Evolutionary conservation across 2,329 filamentous ascomycete genomes (phyloP).

Genomic region (Penicillium sp.): DNA sequence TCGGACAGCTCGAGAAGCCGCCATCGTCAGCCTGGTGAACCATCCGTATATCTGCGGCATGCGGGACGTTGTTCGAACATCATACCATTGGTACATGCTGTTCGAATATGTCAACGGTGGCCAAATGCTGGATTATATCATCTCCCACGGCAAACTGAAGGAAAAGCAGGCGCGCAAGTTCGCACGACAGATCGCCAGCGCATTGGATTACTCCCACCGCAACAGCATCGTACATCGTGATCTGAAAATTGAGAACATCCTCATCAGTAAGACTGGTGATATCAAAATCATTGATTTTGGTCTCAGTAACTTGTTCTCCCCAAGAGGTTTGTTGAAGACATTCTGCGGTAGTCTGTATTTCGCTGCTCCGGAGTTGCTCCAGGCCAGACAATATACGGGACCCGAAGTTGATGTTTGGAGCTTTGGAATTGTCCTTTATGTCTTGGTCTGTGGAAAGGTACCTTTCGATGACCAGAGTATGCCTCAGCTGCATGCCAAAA

Average conservation of each 20-base stretch:
- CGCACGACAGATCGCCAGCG: slow-evolving; percentile 92
- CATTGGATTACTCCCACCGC: slow-evolving; percentile 93
- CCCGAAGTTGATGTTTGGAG: slow-evolving; percentile 99
- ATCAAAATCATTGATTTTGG: slow-evolving; percentile 99
- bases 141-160: slow-evolving; percentile 94
- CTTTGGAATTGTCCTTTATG: slow-evolving; percentile 96
- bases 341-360: slow-evolving; percentile 98
- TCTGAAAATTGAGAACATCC: slow-evolving; percentile 97
- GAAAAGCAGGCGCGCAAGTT: slow-evolving; percentile 99
- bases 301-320: slow-evolving; percentile 91
- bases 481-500: slow-evolving; percentile 96
- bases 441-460: slow-evolving; percentile 94
- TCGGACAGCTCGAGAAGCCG: slow-evolving; percentile 88
- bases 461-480: slow-evolving; percentile 99
- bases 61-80: slow-evolving; percentile 90
- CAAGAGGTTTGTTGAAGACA: slow-evolving; percentile 81
- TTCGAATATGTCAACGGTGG: slow-evolving; percentile 99
- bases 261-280: slow-evolving; percentile 98
- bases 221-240: slow-evolving; percentile 98
- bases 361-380: slow-evolving; percentile 88
- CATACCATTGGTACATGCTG: slow-evolving; percentile 99
- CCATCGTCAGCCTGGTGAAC: slow-evolving; percentile 89
- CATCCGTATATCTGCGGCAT: slow-evolving; percentile 96
- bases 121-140: slow-evolving; percentile 99
- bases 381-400: slow-evolving; percentile 90